phyloP scores from a whole-genome alignment of 1,284 basidiomycete genomes.

The Cutaneotrichosporon curvatum region DNA sequence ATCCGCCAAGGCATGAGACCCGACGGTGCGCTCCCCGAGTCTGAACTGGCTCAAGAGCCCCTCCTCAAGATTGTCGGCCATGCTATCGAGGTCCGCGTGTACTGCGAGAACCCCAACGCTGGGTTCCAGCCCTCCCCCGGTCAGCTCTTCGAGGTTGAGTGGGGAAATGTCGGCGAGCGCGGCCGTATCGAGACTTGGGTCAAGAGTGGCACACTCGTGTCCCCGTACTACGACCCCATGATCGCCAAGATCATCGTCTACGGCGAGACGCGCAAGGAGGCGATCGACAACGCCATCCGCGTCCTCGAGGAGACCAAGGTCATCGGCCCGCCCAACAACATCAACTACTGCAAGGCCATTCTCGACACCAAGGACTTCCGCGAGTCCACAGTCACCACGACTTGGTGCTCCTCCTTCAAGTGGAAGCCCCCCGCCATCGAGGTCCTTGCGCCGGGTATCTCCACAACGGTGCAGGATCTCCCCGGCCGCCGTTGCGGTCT shows the following conservation, averaged over 20 bases:
- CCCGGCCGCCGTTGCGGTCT: constrained; percentile 55
- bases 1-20: constrained; percentile 34
- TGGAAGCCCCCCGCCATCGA: constrained; percentile 50
- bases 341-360: constrained; percentile 53
- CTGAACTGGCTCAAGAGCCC: constrained; percentile 28
- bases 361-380: constrained; percentile 48
- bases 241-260: constrained; percentile 36
- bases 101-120: constrained; percentile 59
- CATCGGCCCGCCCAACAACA: constrained; percentile 55
- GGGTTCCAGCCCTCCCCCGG: constrained; percentile 59
- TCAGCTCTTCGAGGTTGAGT: constrained; percentile 54
- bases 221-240: constrained; percentile 57
- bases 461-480: constrained; percentile 59
- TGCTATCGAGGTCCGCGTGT: constrained; percentile 60
- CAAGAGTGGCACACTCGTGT: constrained; percentile 49
- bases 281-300: constrained; percentile 17
- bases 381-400: constrained; percentile 53
- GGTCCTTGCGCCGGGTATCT: constrained; percentile 55
- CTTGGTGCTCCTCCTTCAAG: constrained; percentile 48
- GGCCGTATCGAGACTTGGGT: constrained; percentile 41
- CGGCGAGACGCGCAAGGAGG: constrained; percentile 20
- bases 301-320: constrained; percentile 48
- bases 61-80: constrained; percentile 28
- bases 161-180: constrained; percentile 39
- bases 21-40: constrained; percentile 42